These are phyloP conservation scores for Solanum pinnatisectum DNA, from an alignment of 257 asterid species.

Conservation along the genomic window DNA sequence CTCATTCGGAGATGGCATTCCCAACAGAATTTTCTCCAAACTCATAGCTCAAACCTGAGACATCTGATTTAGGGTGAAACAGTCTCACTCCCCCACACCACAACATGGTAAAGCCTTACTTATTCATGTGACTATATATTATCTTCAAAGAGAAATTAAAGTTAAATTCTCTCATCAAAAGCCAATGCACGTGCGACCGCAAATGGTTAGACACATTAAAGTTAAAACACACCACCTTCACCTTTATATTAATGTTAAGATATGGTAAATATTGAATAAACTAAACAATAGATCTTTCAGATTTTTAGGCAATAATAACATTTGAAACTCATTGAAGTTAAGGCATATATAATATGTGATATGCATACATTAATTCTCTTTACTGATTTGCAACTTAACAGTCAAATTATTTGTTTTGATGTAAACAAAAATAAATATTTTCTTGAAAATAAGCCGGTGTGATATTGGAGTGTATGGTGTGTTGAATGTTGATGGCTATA, in stretches of 20 bases:
- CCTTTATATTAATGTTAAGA: background rate
- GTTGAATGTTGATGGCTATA: background rate
- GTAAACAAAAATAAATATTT: too few species aligned
- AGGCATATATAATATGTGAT: background rate
- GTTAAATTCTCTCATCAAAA: background rate
- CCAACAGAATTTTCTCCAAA: too few species aligned
- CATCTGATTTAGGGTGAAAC: accelerated
- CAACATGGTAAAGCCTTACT: too few species aligned
- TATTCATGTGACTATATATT: background rate
- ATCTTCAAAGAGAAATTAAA: background rate
- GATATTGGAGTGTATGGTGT: too few species aligned
- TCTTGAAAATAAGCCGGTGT: too few species aligned
- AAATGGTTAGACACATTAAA: background rate
- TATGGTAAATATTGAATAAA: background rate
- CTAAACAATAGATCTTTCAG: background rate
- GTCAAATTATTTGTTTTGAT: background rate
- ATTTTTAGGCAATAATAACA: background rate
- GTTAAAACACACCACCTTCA: background rate
- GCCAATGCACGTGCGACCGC: background rate
- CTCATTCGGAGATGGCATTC: accelerated
- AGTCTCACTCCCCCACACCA: too few species aligned
- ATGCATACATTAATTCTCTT: background rate
- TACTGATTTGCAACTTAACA: background rate
- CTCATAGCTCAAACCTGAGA: accelerated
- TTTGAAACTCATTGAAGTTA: background rate